A percentile compares a stretch with the other conserved stretches of the same genome.
Conservation (phyloP, 441 rosid genomes). For the Raphanus hybrid region DNA sequence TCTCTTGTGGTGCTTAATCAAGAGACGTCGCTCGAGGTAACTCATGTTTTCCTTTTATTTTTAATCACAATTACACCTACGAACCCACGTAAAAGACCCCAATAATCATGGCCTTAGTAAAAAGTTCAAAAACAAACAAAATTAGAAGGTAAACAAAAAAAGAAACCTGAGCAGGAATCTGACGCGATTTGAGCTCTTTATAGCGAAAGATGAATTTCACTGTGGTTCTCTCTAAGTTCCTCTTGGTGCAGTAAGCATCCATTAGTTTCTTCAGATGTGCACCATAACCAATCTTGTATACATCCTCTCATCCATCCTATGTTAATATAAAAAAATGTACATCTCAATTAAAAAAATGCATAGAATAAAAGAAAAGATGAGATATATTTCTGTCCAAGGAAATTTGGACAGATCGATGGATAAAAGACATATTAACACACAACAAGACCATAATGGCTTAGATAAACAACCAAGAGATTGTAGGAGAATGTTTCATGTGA, state of each 20-base stretch:
- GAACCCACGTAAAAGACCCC: too few species aligned
- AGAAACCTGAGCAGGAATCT: constrained; percentile 32
- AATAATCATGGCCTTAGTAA: too few species aligned
- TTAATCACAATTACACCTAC: too few species aligned
- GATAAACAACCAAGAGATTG: too few species aligned
- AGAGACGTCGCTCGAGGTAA: too few species aligned
- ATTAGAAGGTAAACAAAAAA: neutral
- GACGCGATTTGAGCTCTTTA: neutral
- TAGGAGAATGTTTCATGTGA: too few species aligned
- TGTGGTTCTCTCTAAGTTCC: neutral
- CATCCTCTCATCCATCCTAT: constrained; percentile 32
- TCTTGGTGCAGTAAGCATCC: constrained; percentile 27
- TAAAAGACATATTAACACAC: neutral
- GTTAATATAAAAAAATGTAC: neutral
- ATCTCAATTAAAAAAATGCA: neutral
- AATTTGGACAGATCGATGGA: neutral
- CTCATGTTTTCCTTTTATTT: too few species aligned
- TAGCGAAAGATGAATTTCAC: constrained; percentile 18
- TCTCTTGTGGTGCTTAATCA: too few species aligned
- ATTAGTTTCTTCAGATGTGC: constrained; percentile 31
- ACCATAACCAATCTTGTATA: constrained; percentile 6
- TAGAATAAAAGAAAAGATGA: neutral
- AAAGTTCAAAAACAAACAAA: neutral
- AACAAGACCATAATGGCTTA: too few species aligned
- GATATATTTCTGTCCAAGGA: neutral